Evolutionary conservation across 2,329 filamentous ascomycete species (phyloP).

Genomic region (Colletotrichum sp.): DNA sequence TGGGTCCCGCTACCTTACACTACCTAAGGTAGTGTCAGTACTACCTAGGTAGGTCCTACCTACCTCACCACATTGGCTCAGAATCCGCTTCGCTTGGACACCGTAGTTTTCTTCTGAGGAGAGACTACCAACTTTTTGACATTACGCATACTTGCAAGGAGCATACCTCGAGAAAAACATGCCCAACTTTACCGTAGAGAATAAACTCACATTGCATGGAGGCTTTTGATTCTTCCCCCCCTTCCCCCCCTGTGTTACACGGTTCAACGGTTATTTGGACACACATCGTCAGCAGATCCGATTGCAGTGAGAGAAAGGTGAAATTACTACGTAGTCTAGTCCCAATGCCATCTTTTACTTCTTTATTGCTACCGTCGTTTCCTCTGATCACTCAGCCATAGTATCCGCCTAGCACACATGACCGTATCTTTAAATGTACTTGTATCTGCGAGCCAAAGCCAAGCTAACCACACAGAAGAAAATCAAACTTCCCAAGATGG

Average conservation of each 20-base stretch:
- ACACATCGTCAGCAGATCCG: not conserved
- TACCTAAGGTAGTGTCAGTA: no score
- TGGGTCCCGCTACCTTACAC: not conserved
- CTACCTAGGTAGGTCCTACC: no score
- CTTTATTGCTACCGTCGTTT: not conserved
- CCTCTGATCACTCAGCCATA: not conserved
- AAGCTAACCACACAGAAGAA: constrained; percentile 54
- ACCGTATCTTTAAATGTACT: constrained; percentile 47
- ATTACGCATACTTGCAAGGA: not conserved
- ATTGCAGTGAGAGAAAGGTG: not conserved
- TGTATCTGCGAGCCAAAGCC: constrained; percentile 45
- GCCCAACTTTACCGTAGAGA: not conserved
- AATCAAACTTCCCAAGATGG: constrained; percentile 58
- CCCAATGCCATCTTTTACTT: not conserved
- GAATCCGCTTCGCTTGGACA: not conserved
- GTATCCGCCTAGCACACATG: not conserved
- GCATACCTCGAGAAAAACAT: not conserved
- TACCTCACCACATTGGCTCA: not conserved
- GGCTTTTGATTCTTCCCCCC: not conserved
- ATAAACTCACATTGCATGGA: not conserved
- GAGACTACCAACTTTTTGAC: not conserved
- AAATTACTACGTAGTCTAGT: not conserved
- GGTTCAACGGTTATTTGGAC: not conserved
- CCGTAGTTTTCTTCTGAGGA: not conserved
- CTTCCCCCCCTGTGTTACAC: not conserved